A percentile compares a stretch with the other conserved stretches of the same genome.
Conservation (phyloP, 139 green algal species). For the Choricystis sp. region DNA sequence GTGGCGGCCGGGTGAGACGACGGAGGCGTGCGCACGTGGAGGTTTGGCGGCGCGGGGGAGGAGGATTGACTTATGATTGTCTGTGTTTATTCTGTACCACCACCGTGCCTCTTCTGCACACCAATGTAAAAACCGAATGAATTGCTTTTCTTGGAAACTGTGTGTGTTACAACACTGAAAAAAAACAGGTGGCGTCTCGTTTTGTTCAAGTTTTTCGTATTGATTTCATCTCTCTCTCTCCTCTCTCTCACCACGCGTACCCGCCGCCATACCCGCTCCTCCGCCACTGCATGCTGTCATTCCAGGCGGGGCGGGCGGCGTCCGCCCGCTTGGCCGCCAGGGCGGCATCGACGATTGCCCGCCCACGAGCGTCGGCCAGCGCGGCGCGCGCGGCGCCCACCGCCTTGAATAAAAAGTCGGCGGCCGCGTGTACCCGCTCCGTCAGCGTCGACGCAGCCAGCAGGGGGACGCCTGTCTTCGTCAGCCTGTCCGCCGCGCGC, state of each 20-base stretch:
- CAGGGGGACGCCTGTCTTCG: background rate
- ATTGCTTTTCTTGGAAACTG: background rate
- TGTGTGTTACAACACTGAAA: background rate
- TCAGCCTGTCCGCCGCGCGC: background rate
- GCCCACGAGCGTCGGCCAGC: background rate
- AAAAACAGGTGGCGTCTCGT: background rate
- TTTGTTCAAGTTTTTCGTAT: background rate
- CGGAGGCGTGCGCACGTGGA: conserved; percentile 10
- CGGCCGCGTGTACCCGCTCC: background rate
- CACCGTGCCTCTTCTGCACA: no score
- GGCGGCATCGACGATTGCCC: background rate
- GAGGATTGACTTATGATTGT: conserved; percentile 4
- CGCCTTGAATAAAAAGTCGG: background rate
- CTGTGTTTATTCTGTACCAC: no score
- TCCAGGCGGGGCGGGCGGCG: no score
- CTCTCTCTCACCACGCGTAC: no score
- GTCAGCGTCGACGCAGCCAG: background rate
- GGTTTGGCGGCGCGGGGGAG: conserved; percentile 11
- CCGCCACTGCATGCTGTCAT: no score
- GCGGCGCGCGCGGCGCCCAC: background rate
- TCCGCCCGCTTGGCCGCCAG: background rate
- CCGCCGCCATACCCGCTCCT: no score
- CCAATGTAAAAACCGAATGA: background rate
- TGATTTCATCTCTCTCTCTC: background rate
- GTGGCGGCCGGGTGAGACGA: conserved; percentile 16